Percentiles rank a stretch among this genome's conserved stretches.
phyloP scores from a whole-genome alignment of 2,329 filamentous ascomycete genomes.

The Cordyceps cateniannulata region DNA sequence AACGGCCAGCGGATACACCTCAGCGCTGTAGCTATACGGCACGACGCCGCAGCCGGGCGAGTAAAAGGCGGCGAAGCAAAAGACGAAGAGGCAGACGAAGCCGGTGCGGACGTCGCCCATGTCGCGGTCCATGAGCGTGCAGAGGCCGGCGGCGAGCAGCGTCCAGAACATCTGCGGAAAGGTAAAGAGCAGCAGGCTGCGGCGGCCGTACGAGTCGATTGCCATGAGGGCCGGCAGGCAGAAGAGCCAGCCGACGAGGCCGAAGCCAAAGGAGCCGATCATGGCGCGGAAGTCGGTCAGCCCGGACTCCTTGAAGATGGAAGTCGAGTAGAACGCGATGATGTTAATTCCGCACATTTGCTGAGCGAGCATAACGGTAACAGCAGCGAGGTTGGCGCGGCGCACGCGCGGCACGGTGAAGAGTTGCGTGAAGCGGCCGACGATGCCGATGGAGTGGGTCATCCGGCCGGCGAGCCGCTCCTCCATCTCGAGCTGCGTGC shows the following conservation, averaged over 20 bases:
- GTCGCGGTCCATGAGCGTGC: conserved; percentile 43
- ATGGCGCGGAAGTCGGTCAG: conserved; percentile 49
- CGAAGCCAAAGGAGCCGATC: conserved; percentile 51
- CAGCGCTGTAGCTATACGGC: conserved; percentile 61
- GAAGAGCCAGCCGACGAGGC: conserved; percentile 52
- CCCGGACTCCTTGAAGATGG: conserved; percentile 53
- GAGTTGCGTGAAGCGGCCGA: conserved; percentile 56
- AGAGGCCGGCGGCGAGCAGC: conserved; percentile 38
- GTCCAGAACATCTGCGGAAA: conserved; percentile 39
- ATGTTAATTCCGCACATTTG: conserved; percentile 69
- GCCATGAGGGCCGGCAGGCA: conserved; percentile 53
- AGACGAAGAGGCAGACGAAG: conserved; percentile 51
- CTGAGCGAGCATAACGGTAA: conserved; percentile 73
- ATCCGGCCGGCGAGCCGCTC: conserved; percentile 36
- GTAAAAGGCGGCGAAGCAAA: conserved; percentile 47
- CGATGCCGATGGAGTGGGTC: conserved; percentile 42
- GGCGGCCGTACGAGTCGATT: conserved; percentile 51
- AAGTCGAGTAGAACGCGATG: conserved; percentile 69
- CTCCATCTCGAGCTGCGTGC: conserved; percentile 59
- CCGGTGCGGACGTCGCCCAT: conserved; percentile 26
- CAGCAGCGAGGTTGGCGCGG: conserved; percentile 70
- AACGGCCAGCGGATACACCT: conserved; percentile 65
- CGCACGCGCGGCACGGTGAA: conserved; percentile 65
- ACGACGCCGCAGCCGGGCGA: conserved; percentile 56
- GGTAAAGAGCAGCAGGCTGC: conserved; percentile 40